Base-by-base conservation (phyloP, 495 filamentous ascomycete genomes). In the Parmelia sp. region DNA sequence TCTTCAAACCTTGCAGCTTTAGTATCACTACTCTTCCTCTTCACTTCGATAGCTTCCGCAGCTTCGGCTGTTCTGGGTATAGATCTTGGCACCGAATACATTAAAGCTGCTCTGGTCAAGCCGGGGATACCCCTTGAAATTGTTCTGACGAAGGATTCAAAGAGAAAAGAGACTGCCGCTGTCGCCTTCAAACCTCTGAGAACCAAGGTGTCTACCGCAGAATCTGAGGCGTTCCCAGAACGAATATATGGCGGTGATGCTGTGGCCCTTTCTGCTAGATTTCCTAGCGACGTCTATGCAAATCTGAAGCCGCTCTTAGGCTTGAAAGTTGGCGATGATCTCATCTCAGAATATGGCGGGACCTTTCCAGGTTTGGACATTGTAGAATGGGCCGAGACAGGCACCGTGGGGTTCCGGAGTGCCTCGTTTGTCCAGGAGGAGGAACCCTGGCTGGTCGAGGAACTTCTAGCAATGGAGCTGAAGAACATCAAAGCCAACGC, bases 101-200 rank as follows among this genome's bases (percentile, higher is more conserved):
- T 99, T 73, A 99, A 97, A 82, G 93, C 93, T 21, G 86, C 90
- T 4, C 84, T 97, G 36, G 93, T 99, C 65, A 99, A 99, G 75
- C 95, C 95, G 4, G 94, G 94, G 65, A 96, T 97, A 63, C 95
- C 95, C 15, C 90, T 97, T 74, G 95, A 97, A 71, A 97, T 99
- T 68, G 92, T 99, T 72, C 83, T 96, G 61, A 96, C 90, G n/a
- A 97, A 97, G 74, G 94, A 99, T 75, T 97, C 94, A 42, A 90
- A 95, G 74, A 88, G 94, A 69, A 99, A 99, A 79, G 95, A 99
- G 73, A 82, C 80, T 27, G 90, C 93, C 6, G 92, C 92, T 53
- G 86, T 97, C 69, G 89, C 90, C 39, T 97, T 99, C 82, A 99
- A 97, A 74, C 90, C 92, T 49, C 78, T 83, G 25, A 79, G 80